A percentile compares a stretch with the other conserved stretches of the same genome.
Evolutionary conservation across 2,329 filamentous ascomycete genomes (phyloP).

Genomic region (Neocatenulostroma microsporum): DNA sequence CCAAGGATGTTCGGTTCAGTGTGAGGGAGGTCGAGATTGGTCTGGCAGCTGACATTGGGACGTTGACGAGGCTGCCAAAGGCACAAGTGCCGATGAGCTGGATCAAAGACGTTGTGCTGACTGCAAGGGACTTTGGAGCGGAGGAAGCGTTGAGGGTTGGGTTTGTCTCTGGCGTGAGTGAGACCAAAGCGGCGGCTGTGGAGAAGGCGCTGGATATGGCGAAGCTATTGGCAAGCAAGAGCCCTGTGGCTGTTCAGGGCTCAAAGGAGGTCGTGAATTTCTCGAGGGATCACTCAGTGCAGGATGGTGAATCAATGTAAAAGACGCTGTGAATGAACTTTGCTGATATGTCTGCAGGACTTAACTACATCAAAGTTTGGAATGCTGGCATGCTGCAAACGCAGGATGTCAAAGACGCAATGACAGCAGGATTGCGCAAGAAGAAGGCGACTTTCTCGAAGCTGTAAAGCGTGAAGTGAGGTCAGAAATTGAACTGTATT

Average conservation of each 20-base stretch:
- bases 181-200: slow-evolving; percentile 54
- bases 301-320: slow-evolving; percentile 56
- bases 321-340: neutral
- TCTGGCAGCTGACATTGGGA: slow-evolving; percentile 71
- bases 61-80: slow-evolving; percentile 64
- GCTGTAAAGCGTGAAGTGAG: slow-evolving; percentile 43
- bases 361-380: slow-evolving; percentile 82
- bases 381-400: slow-evolving; percentile 79
- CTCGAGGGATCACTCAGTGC: slow-evolving; percentile 67
- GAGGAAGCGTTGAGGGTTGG: slow-evolving; percentile 63
- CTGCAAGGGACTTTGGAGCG: slow-evolving; percentile 60
- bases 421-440: slow-evolving; percentile 70
- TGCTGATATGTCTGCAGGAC: slow-evolving; percentile 36
- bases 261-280: slow-evolving; percentile 84
- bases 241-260: slow-evolving; percentile 76
- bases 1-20: slow-evolving; percentile 51
- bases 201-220: slow-evolving; percentile 57
- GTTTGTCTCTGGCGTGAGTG: slow-evolving; percentile 59
- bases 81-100: slow-evolving; percentile 62
- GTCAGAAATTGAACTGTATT: neutral
- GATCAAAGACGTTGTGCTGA: slow-evolving; percentile 71
- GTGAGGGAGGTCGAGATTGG: slow-evolving; percentile 82
- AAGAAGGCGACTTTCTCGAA: slow-evolving; percentile 78
- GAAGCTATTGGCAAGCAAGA: slow-evolving; percentile 64
- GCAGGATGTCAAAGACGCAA: slow-evolving; percentile 63